phyloP scores from a whole-genome alignment of 768 basidiomycete species.

The Floccularia luteovirens region DNA sequence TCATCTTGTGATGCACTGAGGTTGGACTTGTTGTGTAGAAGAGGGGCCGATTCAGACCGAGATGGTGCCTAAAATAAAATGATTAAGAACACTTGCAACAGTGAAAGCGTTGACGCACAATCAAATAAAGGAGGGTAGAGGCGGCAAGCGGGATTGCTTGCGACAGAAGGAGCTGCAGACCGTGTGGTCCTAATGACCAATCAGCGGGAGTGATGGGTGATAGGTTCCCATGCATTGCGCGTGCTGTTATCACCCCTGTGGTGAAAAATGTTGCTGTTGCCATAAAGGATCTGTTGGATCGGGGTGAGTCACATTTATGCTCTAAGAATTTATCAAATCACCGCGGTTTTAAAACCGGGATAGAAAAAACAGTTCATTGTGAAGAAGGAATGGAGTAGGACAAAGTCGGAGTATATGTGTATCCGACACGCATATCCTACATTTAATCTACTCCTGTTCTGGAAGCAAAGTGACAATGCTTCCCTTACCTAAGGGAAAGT shows the following conservation, averaged over 20 bases:
- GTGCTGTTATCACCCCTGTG: slow-evolving; percentile 38
- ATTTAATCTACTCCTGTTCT: too few relatives aligned
- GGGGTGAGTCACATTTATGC: too few relatives aligned
- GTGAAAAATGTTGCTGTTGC: slow-evolving; percentile 48
- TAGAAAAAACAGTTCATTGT: not conserved
- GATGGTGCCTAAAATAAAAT: not conserved
- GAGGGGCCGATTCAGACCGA: not conserved
- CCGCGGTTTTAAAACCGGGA: not conserved
- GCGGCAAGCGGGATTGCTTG: slow-evolving; percentile 31
- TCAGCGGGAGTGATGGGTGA: slow-evolving; percentile 21
- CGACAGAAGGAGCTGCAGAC: slow-evolving; percentile 25
- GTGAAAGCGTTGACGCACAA: slow-evolving; percentile 8
- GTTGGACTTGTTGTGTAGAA: not conserved
- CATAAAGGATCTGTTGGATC: slow-evolving; percentile 44
- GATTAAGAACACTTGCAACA: not conserved
- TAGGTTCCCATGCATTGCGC: slow-evolving; percentile 26
- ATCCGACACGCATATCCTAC: too few relatives aligned
- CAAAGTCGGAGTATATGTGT: too few relatives aligned
- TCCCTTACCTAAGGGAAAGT: slow-evolving; percentile 48
- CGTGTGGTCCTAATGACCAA: slow-evolving; percentile 32
- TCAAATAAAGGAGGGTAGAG: slow-evolving; percentile 16
- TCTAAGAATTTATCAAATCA: not conserved
- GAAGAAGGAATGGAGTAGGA: too few relatives aligned
- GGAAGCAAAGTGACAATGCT: too few relatives aligned
- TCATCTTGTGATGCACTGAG: slow-evolving; percentile 6